These are phyloP conservation scores for Eurotiales sp. DNA, from an alignment of 2,329 filamentous ascomycete species.

Conservation along the genomic window DNA sequence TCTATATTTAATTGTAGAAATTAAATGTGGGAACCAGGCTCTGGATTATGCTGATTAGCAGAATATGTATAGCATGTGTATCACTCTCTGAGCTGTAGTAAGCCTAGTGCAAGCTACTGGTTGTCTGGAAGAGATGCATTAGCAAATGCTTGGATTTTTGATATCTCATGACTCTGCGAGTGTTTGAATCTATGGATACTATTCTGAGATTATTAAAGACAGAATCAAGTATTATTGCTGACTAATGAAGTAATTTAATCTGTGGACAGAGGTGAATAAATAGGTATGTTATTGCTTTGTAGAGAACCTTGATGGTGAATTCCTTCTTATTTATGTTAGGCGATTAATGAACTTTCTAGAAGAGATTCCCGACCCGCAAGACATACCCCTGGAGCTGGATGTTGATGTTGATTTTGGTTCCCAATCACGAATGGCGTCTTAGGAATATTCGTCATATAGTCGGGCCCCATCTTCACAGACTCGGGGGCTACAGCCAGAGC, in stretches of 20 bases:
- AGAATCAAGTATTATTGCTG: conserved; percentile 13
- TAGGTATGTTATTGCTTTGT: conserved; percentile 1
- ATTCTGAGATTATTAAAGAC: conserved; percentile 17
- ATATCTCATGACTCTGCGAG: conserved; percentile 21
- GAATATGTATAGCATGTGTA: conserved; percentile 7
- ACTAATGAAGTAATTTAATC: background rate
- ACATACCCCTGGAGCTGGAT: background rate
- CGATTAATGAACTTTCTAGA: background rate
- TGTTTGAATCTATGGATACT: conserved; percentile 24
- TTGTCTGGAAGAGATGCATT: conserved; percentile 16
- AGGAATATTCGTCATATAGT: background rate
- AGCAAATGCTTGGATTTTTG: conserved; percentile 21
- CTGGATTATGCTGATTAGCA: background rate
- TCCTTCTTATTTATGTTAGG: background rate
- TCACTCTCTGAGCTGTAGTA: background rate
- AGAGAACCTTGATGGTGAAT: background rate
- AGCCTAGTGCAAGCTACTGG: background rate
- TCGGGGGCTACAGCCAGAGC: conserved; percentile 1
- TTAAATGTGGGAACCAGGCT: background rate
- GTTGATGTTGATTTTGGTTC: background rate
- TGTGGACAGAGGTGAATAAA: background rate
- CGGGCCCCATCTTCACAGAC: background rate
- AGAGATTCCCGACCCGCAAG: background rate
- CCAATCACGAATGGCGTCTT: background rate
- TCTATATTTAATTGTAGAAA: background rate